Conservation (phyloP, 371 early-diverging fungal genomes). For the Apophysomyces sp. region DNA sequence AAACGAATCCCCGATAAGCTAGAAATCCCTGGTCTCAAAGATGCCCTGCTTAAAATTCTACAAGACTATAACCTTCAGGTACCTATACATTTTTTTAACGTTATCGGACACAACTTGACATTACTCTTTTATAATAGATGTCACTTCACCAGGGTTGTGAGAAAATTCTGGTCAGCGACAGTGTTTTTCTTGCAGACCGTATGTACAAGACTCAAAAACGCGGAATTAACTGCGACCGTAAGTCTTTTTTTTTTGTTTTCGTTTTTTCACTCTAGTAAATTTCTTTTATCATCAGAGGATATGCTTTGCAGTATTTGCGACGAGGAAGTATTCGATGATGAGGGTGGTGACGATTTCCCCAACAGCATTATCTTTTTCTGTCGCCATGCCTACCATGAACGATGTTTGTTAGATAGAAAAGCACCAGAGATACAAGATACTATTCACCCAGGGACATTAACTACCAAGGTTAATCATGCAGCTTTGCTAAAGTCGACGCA, state of each 20-base stretch:
- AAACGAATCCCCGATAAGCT: conserved; percentile 78
- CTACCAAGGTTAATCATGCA: conserved; percentile 56
- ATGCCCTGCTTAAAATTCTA: conserved; percentile 80
- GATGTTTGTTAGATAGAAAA: conserved; percentile 54
- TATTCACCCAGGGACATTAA: conserved; percentile 30
- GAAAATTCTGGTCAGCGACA: conserved; percentile 83
- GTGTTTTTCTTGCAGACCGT: conserved; percentile 73
- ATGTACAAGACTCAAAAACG: conserved; percentile 73
- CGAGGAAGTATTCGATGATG: conserved; percentile 51
- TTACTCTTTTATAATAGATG: conserved; percentile 29
- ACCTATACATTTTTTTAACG: background rate
- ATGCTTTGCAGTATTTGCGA: conserved; percentile 66
- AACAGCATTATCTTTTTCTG: conserved; percentile 73
- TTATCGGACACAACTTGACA: background rate
- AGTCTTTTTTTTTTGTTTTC: conserved; percentile 7
- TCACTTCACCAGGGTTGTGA: conserved; percentile 85
- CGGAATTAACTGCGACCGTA: conserved; percentile 59
- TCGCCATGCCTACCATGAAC: conserved; percentile 70
- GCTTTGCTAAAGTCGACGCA: conserved; percentile 51
- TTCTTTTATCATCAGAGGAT: conserved; percentile 39
- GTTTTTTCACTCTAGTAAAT: background rate
- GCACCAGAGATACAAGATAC: conserved; percentile 4
- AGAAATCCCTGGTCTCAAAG: conserved; percentile 79
- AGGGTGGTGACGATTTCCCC: conserved; percentile 25
- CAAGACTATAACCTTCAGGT: conserved; percentile 91